Evolutionary conservation across 371 early-diverging fungal genomes (phyloP), one percentile per base, ranked within the genome.

Genomic region (Syncephalis plumigaleata): DNA sequence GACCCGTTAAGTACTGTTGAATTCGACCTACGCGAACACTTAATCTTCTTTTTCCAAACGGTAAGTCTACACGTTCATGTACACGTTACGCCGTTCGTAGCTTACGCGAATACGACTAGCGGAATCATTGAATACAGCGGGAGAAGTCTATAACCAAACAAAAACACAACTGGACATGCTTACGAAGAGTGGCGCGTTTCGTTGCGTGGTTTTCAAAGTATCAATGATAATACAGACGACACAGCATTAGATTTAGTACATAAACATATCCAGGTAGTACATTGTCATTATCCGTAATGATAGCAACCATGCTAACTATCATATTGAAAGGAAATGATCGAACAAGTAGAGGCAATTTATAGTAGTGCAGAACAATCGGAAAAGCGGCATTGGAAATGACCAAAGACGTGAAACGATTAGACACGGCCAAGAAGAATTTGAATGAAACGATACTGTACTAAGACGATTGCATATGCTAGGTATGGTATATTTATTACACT

Each of bases 381-480:
- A 52, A 65, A 3, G 82, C 80, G 75, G 94, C 94, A 0, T 78
- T 81, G 42, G 91, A 91, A 46, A 93, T 96, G 40, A 94, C 97
- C 9, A 75, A 80, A 51, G 97, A 96, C 50, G 92, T 96, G 50
- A 91, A 89, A 60, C 72, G 82, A 2, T 65, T 96, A 17, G 97
- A 96, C 61, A 80, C 75, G 52, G 89, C 92, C 40, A 96, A 96
- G 56, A 72, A 81, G 39, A 90, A 94, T 53, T 63, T 96, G 50
- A 81, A 84, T 1, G 58, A 63, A 20, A 75, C 91, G 1, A 85
- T 90, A 81, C 85, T 0, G 75, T 83, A 1, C 64, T 92, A 21
- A 80, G 81, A 51, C 68, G 90, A 50, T 64, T 91, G 16, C 89
- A 91, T 54, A 86, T 93, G 86, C 66, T 93, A 39, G 76, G 79